These are phyloP conservation scores for Salix arbutifolia DNA, from an alignment of 345 rosid species.

Conservation along the genomic window DNA sequence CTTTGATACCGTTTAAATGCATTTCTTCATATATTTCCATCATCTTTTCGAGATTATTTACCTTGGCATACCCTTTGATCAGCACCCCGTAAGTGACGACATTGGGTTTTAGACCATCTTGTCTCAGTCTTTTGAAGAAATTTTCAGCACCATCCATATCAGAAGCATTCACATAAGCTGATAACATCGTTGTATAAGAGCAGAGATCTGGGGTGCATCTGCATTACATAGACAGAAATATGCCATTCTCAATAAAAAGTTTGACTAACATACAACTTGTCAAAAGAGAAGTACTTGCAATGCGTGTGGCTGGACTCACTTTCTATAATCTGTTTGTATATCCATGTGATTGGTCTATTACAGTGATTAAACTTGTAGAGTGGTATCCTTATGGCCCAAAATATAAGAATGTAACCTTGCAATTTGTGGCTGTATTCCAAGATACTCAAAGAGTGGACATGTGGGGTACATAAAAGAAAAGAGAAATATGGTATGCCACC, in stretches of 20 bases:
- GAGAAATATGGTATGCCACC: too few species aligned
- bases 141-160: slow-evolving; percentile 96
- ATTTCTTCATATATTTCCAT: slow-evolving; percentile 70
- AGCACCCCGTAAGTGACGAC: slow-evolving; percentile 72
- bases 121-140: slow-evolving; percentile 68
- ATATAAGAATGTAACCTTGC: background rate
- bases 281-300: background rate
- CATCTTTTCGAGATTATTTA: slow-evolving; percentile 61
- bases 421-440: background rate
- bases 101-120: slow-evolving; percentile 64
- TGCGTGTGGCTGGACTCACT: too few species aligned
- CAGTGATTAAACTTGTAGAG: background rate
- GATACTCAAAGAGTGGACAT: too few species aligned
- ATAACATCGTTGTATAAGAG: slow-evolving; percentile 90
- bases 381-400: background rate
- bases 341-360: background rate
- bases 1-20: slow-evolving; percentile 51
- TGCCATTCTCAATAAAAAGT: background rate
- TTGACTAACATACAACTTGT: background rate
- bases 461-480: too few species aligned
- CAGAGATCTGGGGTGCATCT: slow-evolving; percentile 76
- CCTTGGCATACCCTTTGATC: slow-evolving; percentile 85
- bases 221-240: slow-evolving; percentile 17
- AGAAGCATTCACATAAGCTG: slow-evolving; percentile 81
- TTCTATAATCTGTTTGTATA: background rate